phyloP scores from a whole-genome alignment of 2,329 filamentous ascomycete species.

The Trematosphaeria pertusa region DNA sequence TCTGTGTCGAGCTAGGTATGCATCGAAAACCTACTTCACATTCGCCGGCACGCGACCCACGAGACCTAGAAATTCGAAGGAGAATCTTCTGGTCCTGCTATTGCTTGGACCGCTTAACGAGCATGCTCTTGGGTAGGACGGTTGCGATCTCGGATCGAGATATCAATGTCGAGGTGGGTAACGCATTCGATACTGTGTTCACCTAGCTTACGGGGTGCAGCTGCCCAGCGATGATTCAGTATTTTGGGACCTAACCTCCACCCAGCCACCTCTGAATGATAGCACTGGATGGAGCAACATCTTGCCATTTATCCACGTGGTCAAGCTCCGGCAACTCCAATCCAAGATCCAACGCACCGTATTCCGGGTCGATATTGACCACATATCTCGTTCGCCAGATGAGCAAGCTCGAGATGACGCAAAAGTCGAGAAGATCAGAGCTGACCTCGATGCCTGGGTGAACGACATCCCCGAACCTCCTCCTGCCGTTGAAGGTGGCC shows the following conservation, averaged over 20 bases:
- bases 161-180: slow-evolving; percentile 34
- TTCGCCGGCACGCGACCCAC: slow-evolving; percentile 14
- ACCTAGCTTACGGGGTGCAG: slow-evolving; percentile 12
- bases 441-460: slow-evolving; percentile 30
- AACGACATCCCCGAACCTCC: slow-evolving; percentile 23
- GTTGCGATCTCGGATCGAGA: slow-evolving; percentile 37
- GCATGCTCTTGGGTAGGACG: slow-evolving; percentile 31
- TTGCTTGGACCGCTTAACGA: slow-evolving; percentile 33
- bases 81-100: slow-evolving; percentile 38
- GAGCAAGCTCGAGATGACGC: slow-evolving; percentile 24
- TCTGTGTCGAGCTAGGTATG: slow-evolving; percentile 36
- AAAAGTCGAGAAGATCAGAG: slow-evolving; percentile 26
- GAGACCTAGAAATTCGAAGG: slow-evolving; percentile 32
- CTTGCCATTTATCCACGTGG: slow-evolving; percentile 35
- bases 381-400: slow-evolving; percentile 15
- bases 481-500: slow-evolving; percentile 25
- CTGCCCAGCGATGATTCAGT: slow-evolving; percentile 26
- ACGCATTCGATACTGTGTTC: background rate
- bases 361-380: slow-evolving; percentile 33
- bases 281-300: slow-evolving; percentile 28
- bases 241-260: slow-evolving; percentile 33
- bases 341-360: slow-evolving; percentile 34
- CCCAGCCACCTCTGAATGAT: slow-evolving; percentile 15
- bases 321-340: slow-evolving; percentile 33
- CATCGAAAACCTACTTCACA: slow-evolving; percentile 33